phyloP scores from a whole-genome alignment of 345 rosid genomes.

The Euphorbia pulcherrima region DNA sequence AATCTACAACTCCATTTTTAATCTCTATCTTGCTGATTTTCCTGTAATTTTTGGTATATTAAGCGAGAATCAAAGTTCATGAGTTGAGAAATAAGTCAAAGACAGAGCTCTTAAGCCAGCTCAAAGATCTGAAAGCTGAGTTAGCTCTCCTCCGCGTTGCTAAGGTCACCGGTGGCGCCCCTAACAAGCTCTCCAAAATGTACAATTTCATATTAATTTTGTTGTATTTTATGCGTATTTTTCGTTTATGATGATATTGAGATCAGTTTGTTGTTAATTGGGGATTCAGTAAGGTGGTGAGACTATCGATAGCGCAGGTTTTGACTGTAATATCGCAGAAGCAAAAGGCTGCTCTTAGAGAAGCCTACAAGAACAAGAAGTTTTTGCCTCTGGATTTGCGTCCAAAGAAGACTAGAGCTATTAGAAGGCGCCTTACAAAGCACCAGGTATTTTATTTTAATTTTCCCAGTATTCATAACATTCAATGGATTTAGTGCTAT shows the following conservation, averaged over 20 bases:
- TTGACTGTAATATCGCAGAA: constrained; percentile 32
- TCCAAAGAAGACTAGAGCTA: constrained; percentile 29
- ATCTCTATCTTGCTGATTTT: not conserved
- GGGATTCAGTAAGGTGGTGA: constrained; percentile 23
- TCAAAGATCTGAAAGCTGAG: constrained; percentile 25
- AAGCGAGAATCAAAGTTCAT: constrained; percentile 13
- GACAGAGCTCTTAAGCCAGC: constrained; percentile 4
- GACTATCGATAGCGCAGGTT: constrained; percentile 28
- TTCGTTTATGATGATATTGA: not conserved
- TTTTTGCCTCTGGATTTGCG: constrained; percentile 29
- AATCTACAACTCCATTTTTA: too few relatives aligned
- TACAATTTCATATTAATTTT: not conserved
- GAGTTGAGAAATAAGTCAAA: constrained; percentile 13
- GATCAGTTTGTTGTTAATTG: not conserved
- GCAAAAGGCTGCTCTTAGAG: constrained; percentile 29
- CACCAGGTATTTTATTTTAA: constrained; percentile 22
- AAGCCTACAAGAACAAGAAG: constrained; percentile 33
- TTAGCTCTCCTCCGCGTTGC: constrained; percentile 24
- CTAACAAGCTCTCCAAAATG: constrained; percentile 22
- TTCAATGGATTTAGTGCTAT: not conserved
- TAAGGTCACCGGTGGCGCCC: constrained; percentile 29
- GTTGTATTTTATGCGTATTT: not conserved
- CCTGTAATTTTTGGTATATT: not conserved
- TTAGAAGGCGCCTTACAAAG: constrained; percentile 26
- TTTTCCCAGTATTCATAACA: not conserved